Evolutionary conservation across 352 stramenopile genomes (phyloP).

Genomic region (Peronospora farinosa): DNA sequence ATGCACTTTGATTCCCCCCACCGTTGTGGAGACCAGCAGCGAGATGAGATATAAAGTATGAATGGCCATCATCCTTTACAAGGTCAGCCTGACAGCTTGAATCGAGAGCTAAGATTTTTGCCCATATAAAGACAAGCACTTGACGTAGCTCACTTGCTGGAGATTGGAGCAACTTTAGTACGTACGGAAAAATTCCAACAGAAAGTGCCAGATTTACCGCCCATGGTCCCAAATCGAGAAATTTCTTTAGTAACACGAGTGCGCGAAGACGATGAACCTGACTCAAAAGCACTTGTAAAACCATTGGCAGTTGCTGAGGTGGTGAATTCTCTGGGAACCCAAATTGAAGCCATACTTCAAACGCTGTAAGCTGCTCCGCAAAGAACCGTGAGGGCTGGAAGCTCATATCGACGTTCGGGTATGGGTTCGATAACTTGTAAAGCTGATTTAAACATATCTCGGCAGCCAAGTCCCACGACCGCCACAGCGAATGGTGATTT

Average conservation of each 20-base stretch:
- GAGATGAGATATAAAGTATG: conserved; percentile 95
- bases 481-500: conserved; percentile 96
- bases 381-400: conserved; percentile 94
- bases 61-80: conserved; percentile 93
- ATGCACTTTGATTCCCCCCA: conserved; percentile 22
- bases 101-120: conserved; percentile 95
- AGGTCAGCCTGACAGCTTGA: conserved; percentile 93
- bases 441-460: conserved; percentile 96
- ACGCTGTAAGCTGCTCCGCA: conserved; percentile 96
- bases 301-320: conserved; percentile 96
- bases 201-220: conserved; percentile 89
- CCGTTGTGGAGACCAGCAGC: conserved; percentile 52
- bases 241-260: conserved; percentile 92
- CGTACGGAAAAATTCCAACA: conserved; percentile 98
- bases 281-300: conserved; percentile 95
- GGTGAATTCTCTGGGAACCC: conserved; percentile 82
- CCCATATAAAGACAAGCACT: conserved; percentile 90
- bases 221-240: conserved; percentile 92
- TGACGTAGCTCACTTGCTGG: conserved; percentile 93
- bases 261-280: conserved; percentile 95
- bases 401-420: conserved; percentile 56
- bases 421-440: conserved; percentile 74
- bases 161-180: conserved; percentile 96
- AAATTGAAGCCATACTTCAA: conserved; percentile 98
- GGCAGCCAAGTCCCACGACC: conserved; percentile 96